phyloP scores from a whole-genome alignment of 2,329 filamentous ascomycete genomes.

The Aspergillus neoniger region DNA sequence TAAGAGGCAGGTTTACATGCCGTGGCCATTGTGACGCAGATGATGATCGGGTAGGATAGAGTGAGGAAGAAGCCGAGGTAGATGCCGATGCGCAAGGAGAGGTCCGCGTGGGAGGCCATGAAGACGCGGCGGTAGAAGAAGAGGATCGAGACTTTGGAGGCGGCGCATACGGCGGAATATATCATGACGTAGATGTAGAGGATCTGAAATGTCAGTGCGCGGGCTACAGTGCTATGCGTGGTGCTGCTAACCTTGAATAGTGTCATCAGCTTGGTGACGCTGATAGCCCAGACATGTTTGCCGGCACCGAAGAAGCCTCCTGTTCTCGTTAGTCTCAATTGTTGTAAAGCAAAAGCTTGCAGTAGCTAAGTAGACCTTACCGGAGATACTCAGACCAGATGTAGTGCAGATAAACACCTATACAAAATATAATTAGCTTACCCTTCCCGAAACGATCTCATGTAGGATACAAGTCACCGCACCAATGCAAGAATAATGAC shows the following conservation, averaged over 20 bases:
- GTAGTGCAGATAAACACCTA: slow-evolving; percentile 12
- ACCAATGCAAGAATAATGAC: slow-evolving; percentile 16
- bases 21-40: slow-evolving; percentile 16
- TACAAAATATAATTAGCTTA: too few relatives aligned
- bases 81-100: slow-evolving; percentile 8
- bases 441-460: too few relatives aligned
- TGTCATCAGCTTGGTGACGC: slow-evolving; percentile 3
- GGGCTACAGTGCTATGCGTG: not conserved
- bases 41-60: slow-evolving; percentile 16
- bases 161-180: slow-evolving; percentile 16
- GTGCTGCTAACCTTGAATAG: slow-evolving; percentile 14
- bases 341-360: too few relatives aligned
- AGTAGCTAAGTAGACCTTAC: not conserved
- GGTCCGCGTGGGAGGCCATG: slow-evolving; percentile 11
- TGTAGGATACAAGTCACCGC: too few relatives aligned
- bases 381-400: slow-evolving; percentile 8
- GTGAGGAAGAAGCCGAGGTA: slow-evolving; percentile 14
- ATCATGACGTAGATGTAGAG: slow-evolving; percentile 18
- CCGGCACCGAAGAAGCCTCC: slow-evolving; percentile 13
- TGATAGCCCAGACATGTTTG: slow-evolving; percentile 17
- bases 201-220: not conserved
- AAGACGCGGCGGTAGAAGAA: slow-evolving; percentile 29
- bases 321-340: not conserved
- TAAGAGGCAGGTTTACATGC: slow-evolving; percentile 14
- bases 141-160: slow-evolving; percentile 24